Base-by-base conservation (phyloP, 2,329 filamentous ascomycete species). In the Arthroderma sp. region DNA sequence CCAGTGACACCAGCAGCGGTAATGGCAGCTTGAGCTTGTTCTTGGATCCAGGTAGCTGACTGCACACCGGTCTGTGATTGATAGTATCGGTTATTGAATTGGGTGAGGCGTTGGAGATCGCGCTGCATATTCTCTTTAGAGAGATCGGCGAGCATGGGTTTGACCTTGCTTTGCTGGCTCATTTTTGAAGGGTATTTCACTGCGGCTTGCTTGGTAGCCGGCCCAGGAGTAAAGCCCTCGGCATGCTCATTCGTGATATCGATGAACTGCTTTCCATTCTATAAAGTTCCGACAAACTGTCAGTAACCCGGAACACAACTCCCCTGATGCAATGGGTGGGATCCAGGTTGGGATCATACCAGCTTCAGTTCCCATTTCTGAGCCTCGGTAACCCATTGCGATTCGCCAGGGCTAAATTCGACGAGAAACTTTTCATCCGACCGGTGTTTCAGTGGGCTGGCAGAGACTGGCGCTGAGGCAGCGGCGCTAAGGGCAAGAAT, bases 341-440 rank as follows among this genome's bases (percentile, higher is more conserved):
- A 36, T n/a, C 3, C 1, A 8, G 36, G 45, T 10, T 11, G 28
- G 9, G 11, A 3, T 15, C 36, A 31, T 74, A 93, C 87, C 55
- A 86, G 74, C 58, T 83, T 81, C 51, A 96, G 69, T 63, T 81
- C 80, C 86, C 88, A 95, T 66, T 96, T 98, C 69, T 95, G 80
- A 33, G 94, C 85, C 57, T 96, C 89, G 0, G 85, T 93, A 30
- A 95, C 81, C 83, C 85, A 91, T 71, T 74, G 71, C 27, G 81
- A 88, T 60, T 89, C 74, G 47, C 85, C 85, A 4, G 86, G 86
- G 11, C 77, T 75, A 29, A 91, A 73, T 69, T 96, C 88, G 50
- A 98, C 80, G 40, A 94, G 72, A 62, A 75, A 91, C 54, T 72
- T 71, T 7, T 32, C 37, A 47, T 62, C 48, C 2, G 32, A 11